Conservation (phyloP, 1,139 yeast species). For the Tardiomyces blankii region DNA sequence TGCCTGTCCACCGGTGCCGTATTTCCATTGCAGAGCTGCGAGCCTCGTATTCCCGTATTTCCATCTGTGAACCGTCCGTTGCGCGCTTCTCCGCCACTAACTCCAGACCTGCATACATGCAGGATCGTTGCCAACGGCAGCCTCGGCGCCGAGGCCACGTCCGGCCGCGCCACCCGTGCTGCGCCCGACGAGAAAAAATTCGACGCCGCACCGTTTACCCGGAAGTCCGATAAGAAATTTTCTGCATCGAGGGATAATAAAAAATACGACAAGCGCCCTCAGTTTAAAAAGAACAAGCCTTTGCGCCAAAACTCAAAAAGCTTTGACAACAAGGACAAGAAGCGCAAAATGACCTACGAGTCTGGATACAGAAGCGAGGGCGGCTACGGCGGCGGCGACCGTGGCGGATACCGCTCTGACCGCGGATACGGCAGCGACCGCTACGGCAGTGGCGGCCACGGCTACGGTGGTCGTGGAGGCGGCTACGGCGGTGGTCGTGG, state of each 20-base stretch:
- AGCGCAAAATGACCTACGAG: neutral
- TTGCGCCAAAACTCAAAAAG: conserved; percentile 4
- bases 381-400: conserved; percentile 14
- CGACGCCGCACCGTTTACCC: neutral
- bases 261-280: conserved; percentile 4
- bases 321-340: neutral
- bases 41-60: no score
- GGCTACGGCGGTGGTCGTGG: conserved; percentile 9
- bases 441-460: conserved; percentile 9
- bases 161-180: no score
- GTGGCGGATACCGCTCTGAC: conserved; percentile 27
- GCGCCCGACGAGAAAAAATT: neutral
- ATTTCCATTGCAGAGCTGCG: no score
- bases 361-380: conserved; percentile 20
- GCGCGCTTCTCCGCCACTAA: no score
- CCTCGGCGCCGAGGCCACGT: no score
- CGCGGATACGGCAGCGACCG: conserved; percentile 26
- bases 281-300: conserved; percentile 3
- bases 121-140: no score
- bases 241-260: conserved; percentile 1
- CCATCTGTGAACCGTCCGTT: no score
- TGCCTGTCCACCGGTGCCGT: no score
- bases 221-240: neutral
- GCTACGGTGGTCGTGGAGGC: conserved; percentile 18
- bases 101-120: no score